phyloP scores from a whole-genome alignment of 306 rosid genomes.

The Cajanus cajan region DNA sequence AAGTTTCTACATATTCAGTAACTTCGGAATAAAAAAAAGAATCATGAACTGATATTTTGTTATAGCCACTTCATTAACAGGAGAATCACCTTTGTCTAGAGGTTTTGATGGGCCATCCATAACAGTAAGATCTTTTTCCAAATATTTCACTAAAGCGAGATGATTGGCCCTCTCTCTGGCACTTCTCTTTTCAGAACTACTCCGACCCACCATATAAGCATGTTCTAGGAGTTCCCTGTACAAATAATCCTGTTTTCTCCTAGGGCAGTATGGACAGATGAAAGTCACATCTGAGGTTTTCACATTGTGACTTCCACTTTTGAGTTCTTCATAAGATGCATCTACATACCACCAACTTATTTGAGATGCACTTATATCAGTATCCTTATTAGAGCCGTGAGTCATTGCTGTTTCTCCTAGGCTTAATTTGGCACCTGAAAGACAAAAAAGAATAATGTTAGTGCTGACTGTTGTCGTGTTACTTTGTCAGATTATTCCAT shows the following conservation, averaged over 20 bases:
- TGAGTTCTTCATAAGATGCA: constrained; percentile 64
- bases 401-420: constrained; percentile 46
- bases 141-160: constrained; percentile 70
- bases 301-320: constrained; percentile 56
- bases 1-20: neutral
- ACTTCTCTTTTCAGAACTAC: constrained; percentile 74
- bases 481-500: neutral
- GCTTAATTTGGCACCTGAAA: constrained; percentile 38
- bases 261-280: constrained; percentile 82
- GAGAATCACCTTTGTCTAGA: constrained; percentile 45
- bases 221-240: constrained; percentile 86
- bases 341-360: constrained; percentile 59
- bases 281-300: constrained; percentile 60
- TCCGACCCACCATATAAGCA: constrained; percentile 90
- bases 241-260: constrained; percentile 55
- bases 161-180: constrained; percentile 82
- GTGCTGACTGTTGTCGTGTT: neutral
- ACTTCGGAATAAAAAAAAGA: neutral
- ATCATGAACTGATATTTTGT: neutral
- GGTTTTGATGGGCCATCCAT: constrained; percentile 48
- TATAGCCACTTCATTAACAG: constrained; percentile 8
- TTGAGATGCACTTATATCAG: constrained; percentile 65
- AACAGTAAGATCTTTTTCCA: constrained; percentile 63
- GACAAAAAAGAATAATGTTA: neutral
- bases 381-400: constrained; percentile 50